Conservation (phyloP, 1,139 yeast species). For the Suhomyces ambrosiae region DNA sequence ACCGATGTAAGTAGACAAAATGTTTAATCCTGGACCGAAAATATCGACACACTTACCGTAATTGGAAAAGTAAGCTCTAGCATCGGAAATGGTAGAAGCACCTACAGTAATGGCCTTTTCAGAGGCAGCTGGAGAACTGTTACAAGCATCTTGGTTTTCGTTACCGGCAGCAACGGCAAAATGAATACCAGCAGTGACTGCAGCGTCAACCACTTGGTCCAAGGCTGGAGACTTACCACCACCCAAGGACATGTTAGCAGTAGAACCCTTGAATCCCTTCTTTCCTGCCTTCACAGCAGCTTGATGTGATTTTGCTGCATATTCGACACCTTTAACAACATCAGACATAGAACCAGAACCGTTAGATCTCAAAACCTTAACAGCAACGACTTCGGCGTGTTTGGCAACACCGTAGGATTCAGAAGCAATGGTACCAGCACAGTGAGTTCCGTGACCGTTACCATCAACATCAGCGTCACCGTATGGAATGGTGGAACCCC, state of each 20-base stretch:
- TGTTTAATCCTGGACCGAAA: slow-evolving; percentile 82
- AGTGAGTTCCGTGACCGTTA: slow-evolving; percentile 93
- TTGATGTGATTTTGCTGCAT: slow-evolving; percentile 66
- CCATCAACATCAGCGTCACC: slow-evolving; percentile 87
- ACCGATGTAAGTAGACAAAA: slow-evolving; percentile 84
- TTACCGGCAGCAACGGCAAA: slow-evolving; percentile 92
- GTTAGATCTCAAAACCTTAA: slow-evolving; percentile 72
- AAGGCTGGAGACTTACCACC: slow-evolving; percentile 84
- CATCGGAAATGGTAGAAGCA: slow-evolving; percentile 74
- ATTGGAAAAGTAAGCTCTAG: slow-evolving; percentile 79
- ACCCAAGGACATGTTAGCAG: slow-evolving; percentile 89
- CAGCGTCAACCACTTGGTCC: slow-evolving; percentile 82
- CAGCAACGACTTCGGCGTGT: slow-evolving; percentile 72
- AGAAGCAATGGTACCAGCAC: slow-evolving; percentile 85
- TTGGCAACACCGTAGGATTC: slow-evolving; percentile 78
- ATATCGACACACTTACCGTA: slow-evolving; percentile 85
- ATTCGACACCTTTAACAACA: slow-evolving; percentile 80
- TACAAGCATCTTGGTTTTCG: slow-evolving; percentile 83
- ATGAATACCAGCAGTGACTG: slow-evolving; percentile 76
- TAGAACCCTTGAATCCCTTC: slow-evolving; percentile 78
- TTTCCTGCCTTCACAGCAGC: slow-evolving; percentile 56
- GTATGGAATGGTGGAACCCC: slow-evolving; percentile 90
- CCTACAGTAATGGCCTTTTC: slow-evolving; percentile 79
- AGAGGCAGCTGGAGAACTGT: slow-evolving; percentile 81
- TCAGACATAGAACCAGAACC: slow-evolving; percentile 84